These are phyloP conservation scores for Lithohypha guttulata DNA, from an alignment of 2,329 filamentous ascomycete species.

Conservation along the genomic window DNA sequence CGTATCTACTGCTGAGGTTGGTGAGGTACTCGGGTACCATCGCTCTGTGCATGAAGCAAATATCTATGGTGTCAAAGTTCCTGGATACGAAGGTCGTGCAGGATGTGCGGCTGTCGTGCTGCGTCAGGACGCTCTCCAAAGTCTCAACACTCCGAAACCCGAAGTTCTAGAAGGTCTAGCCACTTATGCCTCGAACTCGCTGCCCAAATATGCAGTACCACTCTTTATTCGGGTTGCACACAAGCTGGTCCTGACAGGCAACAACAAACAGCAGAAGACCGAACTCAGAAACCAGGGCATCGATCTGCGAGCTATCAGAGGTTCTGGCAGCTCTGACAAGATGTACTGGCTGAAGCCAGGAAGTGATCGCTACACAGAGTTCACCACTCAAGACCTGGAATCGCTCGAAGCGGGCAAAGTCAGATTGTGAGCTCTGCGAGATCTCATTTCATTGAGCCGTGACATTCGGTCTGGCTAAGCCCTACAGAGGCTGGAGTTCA, in stretches of 20 bases:
- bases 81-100: slow-evolving; percentile 69
- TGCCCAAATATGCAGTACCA: slow-evolving; percentile 67
- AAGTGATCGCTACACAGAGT: slow-evolving; percentile 55
- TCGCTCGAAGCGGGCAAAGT: slow-evolving; percentile 55
- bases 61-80: slow-evolving; percentile 72
- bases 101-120: slow-evolving; percentile 48
- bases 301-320: slow-evolving; percentile 45
- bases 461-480: too few species aligned
- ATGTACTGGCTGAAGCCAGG: slow-evolving; percentile 54
- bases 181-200: slow-evolving; percentile 34
- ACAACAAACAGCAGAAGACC: slow-evolving; percentile 82
- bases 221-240: slow-evolving; percentile 62
- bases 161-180: slow-evolving; percentile 18
- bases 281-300: slow-evolving; percentile 62
- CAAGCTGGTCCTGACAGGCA: slow-evolving; percentile 61
- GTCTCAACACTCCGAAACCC: neutral
- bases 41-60: slow-evolving; percentile 63
- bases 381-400: slow-evolving; percentile 58
- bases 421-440: slow-evolving; percentile 45
- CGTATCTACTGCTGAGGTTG: slow-evolving; percentile 71
- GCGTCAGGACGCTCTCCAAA: slow-evolving; percentile 8
- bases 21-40: slow-evolving; percentile 60
- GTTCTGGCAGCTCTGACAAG: slow-evolving; percentile 28
- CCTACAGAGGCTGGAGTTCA: too few species aligned
- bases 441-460: too few species aligned